These are phyloP conservation scores for Athelia sp. DNA, from an alignment of 1,284 basidiomycete species.

Conservation along the genomic window DNA sequence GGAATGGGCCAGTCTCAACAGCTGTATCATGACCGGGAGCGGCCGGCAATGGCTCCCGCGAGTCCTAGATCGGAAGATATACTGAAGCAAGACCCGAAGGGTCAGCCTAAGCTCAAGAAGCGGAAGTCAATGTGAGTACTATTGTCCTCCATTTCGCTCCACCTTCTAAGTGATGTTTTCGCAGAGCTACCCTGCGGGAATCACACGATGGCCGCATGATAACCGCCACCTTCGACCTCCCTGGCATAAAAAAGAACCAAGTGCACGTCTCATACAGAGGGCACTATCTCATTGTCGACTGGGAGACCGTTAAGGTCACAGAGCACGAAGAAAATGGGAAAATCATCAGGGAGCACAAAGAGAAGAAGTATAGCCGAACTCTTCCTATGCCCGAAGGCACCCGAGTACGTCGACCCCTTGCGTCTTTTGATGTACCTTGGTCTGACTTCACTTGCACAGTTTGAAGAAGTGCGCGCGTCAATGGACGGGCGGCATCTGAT, in stretches of 20 bases:
- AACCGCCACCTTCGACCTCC: slow-evolving; percentile 1
- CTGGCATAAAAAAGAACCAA: background rate
- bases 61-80: slow-evolving; percentile 5
- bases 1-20: background rate
- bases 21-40: background rate
- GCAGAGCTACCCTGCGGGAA: slow-evolving; percentile 60
- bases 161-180: slow-evolving; percentile 10
- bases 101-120: slow-evolving; percentile 37
- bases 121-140: slow-evolving; percentile 52
- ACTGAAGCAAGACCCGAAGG: slow-evolving; percentile 3
- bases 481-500: slow-evolving; percentile 2
- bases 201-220: slow-evolving; percentile 51
- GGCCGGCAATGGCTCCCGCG: slow-evolving; percentile 9
- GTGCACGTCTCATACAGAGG: background rate
- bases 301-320: background rate
- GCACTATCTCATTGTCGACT: background rate
- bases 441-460: background rate
- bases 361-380: background rate
- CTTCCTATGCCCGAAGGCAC: slow-evolving; percentile 1
- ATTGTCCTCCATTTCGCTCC: slow-evolving; percentile 7
- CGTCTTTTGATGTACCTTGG: background rate
- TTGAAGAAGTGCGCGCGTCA: background rate
- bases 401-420: background rate
- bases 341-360: background rate
- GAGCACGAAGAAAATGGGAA: background rate